Base-by-base conservation (phyloP, 2,329 filamentous ascomycete genomes). In the Ascochyta pisi region DNA sequence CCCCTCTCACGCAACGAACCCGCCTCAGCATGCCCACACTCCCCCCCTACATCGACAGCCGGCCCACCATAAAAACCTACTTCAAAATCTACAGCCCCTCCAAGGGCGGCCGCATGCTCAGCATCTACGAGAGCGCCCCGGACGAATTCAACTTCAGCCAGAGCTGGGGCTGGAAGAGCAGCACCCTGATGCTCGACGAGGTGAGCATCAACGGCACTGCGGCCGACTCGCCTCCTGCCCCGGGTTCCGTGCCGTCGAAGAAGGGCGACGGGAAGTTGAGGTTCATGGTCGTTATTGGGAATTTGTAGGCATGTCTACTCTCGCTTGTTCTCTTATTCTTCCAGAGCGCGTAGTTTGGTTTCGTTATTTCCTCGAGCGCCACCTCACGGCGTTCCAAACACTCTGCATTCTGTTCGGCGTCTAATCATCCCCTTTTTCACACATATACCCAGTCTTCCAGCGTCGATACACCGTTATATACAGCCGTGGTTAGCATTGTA, bases 151-250 rank as follows among this genome's bases (percentile, higher is more conserved):
- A 85, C 64, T 85, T 85, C 66, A 82, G 79, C 42, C 84, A 86
- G 71, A 83, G 81, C 59, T 86, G 83, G 83, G 83, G 83, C 0
- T 86, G 83, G 83, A 85, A 84, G 77, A 84, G 82, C 60, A 82
- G 79, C 64, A 84, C 82, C n/a, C 70, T 86, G 59, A 83, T 84
- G 75, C 67, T 84, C 26, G 82, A 84, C 62, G 81, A 84, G 53
- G 63, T 66, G 12, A 59, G 52, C 1, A 58, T 69, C 12, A 69
- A 58, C 24, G 61, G 55, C 7, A 46, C 49, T 16, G 38, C 50
- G 9, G 54, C 29, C 4, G 49, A 43, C 13, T 47, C 47, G 13
- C 57, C 56, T 6, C 54, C 58, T 2, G 60, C 60, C 39, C 61
- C 63, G 31, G 65, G 50, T 19, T 53, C 38, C 2, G 16, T 52